These are phyloP conservation scores for Omphalea diandra DNA, from an alignment of 441 rosid genomes.

Conservation along the genomic window DNA sequence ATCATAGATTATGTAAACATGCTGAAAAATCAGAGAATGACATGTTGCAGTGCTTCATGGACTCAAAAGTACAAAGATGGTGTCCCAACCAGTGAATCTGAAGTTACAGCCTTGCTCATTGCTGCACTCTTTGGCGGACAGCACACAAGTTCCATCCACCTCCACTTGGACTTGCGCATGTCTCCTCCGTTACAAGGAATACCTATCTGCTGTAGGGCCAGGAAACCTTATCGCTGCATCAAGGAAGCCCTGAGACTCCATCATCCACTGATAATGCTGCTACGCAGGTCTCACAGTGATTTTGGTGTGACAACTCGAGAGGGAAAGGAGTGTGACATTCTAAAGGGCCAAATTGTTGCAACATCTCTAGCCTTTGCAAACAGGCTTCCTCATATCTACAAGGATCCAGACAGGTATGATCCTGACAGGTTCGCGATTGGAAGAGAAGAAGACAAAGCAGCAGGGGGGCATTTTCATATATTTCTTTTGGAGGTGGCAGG, in stretches of 20 bases:
- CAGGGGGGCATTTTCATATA: constrained; percentile 88
- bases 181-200: constrained; percentile 60
- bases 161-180: constrained; percentile 98
- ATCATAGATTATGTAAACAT: constrained; percentile 73
- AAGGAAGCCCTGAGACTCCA: constrained; percentile 98
- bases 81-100: constrained; percentile 80
- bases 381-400: constrained; percentile 77
- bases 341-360: constrained; percentile 93
- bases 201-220: constrained; percentile 80
- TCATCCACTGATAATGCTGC: constrained; percentile 92
- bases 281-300: constrained; percentile 84
- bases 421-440: constrained; percentile 82
- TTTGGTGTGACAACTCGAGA: constrained; percentile 78
- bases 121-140: constrained; percentile 99
- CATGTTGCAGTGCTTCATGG: constrained; percentile 96
- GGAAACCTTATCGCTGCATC: constrained; percentile 72
- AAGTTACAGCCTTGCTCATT: constrained; percentile 91
- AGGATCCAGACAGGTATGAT: constrained; percentile 82
- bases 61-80: constrained; percentile 96
- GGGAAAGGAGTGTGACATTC: constrained; percentile 83
- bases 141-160: constrained; percentile 99
- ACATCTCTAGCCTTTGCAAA: constrained; percentile 98
- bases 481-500: constrained; percentile 96
- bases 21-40: constrained; percentile 78
- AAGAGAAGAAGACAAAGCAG: constrained; percentile 94